Percentiles rank a stretch among this genome's conserved stretches.
Conservation (phyloP, 495 filamentous ascomycete genomes). For the Penicillium riverlandense region DNA sequence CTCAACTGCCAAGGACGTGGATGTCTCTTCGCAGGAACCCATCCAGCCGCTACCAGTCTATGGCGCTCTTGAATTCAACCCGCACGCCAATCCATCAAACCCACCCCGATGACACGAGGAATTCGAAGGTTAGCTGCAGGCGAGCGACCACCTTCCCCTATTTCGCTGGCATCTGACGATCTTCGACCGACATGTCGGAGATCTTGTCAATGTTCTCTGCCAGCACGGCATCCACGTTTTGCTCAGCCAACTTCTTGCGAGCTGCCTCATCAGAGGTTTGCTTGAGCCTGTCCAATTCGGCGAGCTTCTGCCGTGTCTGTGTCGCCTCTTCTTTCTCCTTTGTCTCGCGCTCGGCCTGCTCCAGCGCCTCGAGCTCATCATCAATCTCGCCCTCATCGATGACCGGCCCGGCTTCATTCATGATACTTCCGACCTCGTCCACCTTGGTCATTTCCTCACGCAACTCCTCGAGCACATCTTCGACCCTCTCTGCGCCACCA, state of each 20-base stretch:
- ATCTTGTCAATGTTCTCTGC: constrained; percentile 33
- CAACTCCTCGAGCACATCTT: constrained; percentile 64
- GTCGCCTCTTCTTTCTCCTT: constrained; percentile 44
- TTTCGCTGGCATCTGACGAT: constrained; percentile 20
- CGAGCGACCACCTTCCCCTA: constrained; percentile 1
- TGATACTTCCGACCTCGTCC: constrained; percentile 72
- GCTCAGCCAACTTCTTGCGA: constrained; percentile 15
- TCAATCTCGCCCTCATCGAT: constrained; percentile 84
- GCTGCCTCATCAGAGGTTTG: constrained; percentile 27
- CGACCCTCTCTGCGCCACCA: constrained; percentile 70
- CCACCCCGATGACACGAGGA: neutral
- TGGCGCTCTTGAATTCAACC: neutral
- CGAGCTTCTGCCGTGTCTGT: constrained; percentile 37
- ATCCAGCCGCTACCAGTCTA: neutral
- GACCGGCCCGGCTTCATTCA: constrained; percentile 53
- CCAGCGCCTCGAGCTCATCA: constrained; percentile 75
- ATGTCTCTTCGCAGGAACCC: neutral
- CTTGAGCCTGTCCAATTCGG: constrained; percentile 34
- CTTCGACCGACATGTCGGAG: constrained; percentile 39
- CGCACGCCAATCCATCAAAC: neutral
- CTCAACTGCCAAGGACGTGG: neutral
- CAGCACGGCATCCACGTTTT: constrained; percentile 24
- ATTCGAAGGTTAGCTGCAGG: neutral
- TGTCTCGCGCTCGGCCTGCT: constrained; percentile 55
- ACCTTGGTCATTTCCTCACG: constrained; percentile 73